Evolutionary conservation across 2,329 filamentous ascomycete genomes (phyloP).

Genomic region (Sclerotinia glacialis): DNA sequence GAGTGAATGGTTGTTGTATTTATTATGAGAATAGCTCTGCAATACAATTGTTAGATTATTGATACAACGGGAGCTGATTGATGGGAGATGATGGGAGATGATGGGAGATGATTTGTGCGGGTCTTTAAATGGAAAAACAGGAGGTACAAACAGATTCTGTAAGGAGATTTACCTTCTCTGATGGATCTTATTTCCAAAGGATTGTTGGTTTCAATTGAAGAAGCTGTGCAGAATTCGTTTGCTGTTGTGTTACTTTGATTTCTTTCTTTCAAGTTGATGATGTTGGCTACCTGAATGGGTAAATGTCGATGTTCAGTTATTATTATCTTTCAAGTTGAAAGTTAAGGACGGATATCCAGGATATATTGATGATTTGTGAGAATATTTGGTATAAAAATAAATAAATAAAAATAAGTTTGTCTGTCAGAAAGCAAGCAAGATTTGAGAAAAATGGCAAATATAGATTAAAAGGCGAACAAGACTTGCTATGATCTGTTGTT

Average conservation of each 20-base stretch:
- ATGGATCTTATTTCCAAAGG: neutral
- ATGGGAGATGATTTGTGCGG: too few relatives aligned
- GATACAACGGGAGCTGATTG: neutral
- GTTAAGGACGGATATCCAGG: neutral
- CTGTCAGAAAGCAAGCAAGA: too few relatives aligned
- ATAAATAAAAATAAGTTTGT: too few relatives aligned
- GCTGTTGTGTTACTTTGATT: neutral
- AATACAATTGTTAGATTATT: conserved; percentile 2
- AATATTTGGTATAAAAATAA: neutral
- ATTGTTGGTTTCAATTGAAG: neutral
- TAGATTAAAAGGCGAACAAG: conserved; percentile 4
- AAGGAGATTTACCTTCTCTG: neutral
- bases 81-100: too few relatives aligned
- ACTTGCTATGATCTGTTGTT: conserved; percentile 18
- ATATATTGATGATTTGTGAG: neutral
- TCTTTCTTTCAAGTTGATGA: neutral
- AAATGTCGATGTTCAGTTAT: neutral
- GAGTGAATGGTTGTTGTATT: neutral
- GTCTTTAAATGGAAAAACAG: neutral
- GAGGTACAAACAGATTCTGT: neutral
- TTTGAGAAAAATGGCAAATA: conserved; percentile 5
- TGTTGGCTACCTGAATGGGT: neutral
- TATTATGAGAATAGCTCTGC: neutral
- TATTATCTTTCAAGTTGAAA: neutral
- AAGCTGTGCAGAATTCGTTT: neutral